Evolutionary conservation across 192 early-diverging fungal genomes (phyloP).

Genomic region (Linderina pennispora): DNA sequence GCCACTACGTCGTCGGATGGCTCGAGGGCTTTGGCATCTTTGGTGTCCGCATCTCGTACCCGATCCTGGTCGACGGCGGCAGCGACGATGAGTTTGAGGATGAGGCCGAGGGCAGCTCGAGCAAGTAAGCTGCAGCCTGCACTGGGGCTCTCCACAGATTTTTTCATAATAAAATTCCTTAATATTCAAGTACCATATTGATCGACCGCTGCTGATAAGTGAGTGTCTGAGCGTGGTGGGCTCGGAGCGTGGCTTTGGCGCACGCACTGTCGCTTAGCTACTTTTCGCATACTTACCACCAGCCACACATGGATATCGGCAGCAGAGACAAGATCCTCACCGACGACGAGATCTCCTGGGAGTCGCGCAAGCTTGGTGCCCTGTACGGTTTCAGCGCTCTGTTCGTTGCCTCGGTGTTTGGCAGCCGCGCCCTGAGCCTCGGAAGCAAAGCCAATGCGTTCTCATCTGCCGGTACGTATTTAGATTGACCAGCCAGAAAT

Average conservation of each 20-base stretch:
- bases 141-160: too few species aligned
- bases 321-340: conserved; percentile 45
- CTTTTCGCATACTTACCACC: too few species aligned
- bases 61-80: conserved; percentile 37
- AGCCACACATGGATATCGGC: too few species aligned
- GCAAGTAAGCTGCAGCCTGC: too few species aligned
- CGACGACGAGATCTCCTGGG: conserved; percentile 33
- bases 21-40: conserved; percentile 44
- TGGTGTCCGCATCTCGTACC: conserved; percentile 46
- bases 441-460: conserved; percentile 17
- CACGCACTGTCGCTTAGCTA: too few species aligned
- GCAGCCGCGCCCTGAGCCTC: conserved; percentile 28
- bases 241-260: too few species aligned
- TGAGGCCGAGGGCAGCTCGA: conserved; percentile 5
- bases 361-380: conserved; percentile 42
- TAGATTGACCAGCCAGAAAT: neutral
- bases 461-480: conserved; percentile 28
- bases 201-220: too few species aligned
- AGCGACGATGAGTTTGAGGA: conserved; percentile 17
- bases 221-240: too few species aligned
- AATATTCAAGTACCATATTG: too few species aligned
- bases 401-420: conserved; percentile 38
- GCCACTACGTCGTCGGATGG: conserved; percentile 47
- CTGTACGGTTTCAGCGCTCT: conserved; percentile 29
- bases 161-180: too few species aligned